A percentile compares a stretch with the other conserved stretches of the same genome.
Conservation (phyloP, 805 yeast genomes). For the Debaryomyces castellii region DNA sequence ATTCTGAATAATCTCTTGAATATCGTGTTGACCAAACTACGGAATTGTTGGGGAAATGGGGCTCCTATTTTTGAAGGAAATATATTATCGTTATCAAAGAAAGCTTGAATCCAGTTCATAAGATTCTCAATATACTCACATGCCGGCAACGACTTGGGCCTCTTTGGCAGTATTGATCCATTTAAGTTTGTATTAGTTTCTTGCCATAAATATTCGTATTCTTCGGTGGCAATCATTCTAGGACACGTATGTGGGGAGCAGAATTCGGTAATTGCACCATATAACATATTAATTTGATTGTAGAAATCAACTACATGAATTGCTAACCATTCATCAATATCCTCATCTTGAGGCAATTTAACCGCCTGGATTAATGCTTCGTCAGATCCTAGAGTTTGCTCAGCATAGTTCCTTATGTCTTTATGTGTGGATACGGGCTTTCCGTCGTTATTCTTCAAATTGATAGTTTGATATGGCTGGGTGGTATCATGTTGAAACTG, state of each 20-base stretch:
- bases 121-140: conserved; percentile 92
- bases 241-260: conserved; percentile 96
- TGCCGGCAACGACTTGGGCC: conserved; percentile 87
- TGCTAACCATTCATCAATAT: conserved; percentile 91
- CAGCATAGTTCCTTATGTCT: conserved; percentile 85
- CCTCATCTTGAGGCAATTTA: conserved; percentile 89
- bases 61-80: conserved; percentile 90
- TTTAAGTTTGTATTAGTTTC: conserved; percentile 51
- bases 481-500: conserved; percentile 13
- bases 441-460: conserved; percentile 15
- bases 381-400: conserved; percentile 91
- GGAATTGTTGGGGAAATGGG: conserved; percentile 87
- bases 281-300: conserved; percentile 93
- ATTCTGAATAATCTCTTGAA: conserved; percentile 90
- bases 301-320: conserved; percentile 97
- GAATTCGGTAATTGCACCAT: conserved; percentile 93
- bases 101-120: conserved; percentile 94
- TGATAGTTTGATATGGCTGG: conserved; percentile 33
- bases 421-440: conserved; percentile 54
- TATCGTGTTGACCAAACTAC: conserved; percentile 75
- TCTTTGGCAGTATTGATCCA: conserved; percentile 39
- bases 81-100: conserved; percentile 83
- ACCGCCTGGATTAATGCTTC: conserved; percentile 91
- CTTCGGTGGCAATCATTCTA: conserved; percentile 95
- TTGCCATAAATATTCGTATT: conserved; percentile 97